Evolutionary conservation across 169 alveolate species (phyloP).

Genomic region (Neospora caninum): DNA sequence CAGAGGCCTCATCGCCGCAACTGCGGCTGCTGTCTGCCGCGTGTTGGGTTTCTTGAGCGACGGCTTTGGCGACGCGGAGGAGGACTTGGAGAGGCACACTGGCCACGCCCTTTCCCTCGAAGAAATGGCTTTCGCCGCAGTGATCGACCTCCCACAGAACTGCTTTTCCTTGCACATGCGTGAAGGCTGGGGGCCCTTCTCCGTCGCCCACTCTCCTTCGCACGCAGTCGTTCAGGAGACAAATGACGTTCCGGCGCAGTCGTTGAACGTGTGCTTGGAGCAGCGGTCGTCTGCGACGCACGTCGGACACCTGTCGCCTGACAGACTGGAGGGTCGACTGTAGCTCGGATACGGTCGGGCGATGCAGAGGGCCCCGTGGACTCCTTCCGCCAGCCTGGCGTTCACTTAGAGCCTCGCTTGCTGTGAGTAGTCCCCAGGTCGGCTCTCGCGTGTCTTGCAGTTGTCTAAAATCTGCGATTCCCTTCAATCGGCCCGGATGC

Average conservation of each 20-base stretch:
- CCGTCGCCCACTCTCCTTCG: neutral
- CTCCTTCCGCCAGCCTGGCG: neutral
- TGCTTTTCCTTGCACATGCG: neutral
- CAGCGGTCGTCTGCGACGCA: neutral
- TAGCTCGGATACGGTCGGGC: neutral
- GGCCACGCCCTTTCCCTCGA: no score
- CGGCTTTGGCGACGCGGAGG: no score
- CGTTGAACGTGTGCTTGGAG: neutral
- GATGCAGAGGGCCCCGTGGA: neutral
- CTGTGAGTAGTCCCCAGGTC: neutral
- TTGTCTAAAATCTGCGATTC: neutral
- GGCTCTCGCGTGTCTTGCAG: neutral
- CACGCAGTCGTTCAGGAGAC: neutral
- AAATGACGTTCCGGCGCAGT: neutral
- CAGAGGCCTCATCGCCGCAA: no score
- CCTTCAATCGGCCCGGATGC: neutral
- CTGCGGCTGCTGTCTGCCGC: no score
- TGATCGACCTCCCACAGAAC: neutral
- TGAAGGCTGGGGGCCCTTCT: neutral
- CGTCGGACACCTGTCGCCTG: neutral
- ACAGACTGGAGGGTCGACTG: neutral
- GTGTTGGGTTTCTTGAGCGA: no score
- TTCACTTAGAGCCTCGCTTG: neutral
- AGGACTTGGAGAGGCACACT: no score
- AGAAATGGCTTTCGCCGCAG: no score